Base-by-base conservation (phyloP, 768 basidiomycete genomes). In the Tulasnella sp. region DNA sequence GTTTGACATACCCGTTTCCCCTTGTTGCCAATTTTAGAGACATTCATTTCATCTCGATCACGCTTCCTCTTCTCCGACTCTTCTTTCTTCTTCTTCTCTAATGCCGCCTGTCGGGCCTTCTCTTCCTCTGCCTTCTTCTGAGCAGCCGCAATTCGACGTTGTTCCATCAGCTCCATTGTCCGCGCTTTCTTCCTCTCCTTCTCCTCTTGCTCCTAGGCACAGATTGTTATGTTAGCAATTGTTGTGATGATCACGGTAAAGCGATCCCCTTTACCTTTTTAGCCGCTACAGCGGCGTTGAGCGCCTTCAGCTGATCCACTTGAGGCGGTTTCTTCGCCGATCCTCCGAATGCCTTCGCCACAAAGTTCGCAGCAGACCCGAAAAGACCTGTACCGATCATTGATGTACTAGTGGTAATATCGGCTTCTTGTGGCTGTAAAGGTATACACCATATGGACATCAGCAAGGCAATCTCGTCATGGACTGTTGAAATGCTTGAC, bases 141-240 rank as follows among this genome's bases (percentile, higher is more conserved):
- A 77, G 69, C 21, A 78, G 83, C 44, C 73, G 80, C 66, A 82
- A 86, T 17, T 21, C 89, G 82, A 45, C 89, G 78, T 49, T 78
- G 77, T 64, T 94, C 92, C 82, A 88, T 88, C 4, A 19, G 34
- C 60, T 91, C 86, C 65, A 83, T 89, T 61, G 86, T 72, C 26
- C 85, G 76, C 10, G 78, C 73, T 1, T 78, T 80, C 70, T 88
- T 90, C 72, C 85, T 89, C 64, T 89, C 90, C 34, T 79, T 78
- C 68, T 89, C 87, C 64, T 87, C 88, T 75, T 94, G 88, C 77
- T 94, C 89, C 94, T 96, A n/a, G n/a, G n/a, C n/a, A n/a, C n/a
- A n/a, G n/a, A n/a, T n/a, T n/a, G n/a, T n/a, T n/a, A n/a, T n/a
- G n/a, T n/a, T n/a, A n/a, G n/a, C n/a, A n/a, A n/a, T n/a, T 66